These are phyloP conservation scores for Syncephalastrum sp. DNA, from an alignment of 371 early-diverging fungal species.

Conservation along the genomic window DNA sequence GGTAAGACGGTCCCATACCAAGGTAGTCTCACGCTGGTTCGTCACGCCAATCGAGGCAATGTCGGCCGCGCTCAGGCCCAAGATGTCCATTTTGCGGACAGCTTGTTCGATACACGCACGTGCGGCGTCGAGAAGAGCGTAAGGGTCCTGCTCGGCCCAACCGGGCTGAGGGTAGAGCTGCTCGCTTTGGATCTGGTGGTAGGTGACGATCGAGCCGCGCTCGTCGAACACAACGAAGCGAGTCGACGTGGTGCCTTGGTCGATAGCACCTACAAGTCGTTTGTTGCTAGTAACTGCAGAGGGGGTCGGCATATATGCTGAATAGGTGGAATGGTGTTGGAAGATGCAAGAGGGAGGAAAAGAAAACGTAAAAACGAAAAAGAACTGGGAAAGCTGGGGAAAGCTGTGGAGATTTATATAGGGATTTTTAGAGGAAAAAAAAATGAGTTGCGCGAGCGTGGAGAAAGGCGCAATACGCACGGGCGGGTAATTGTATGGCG, in stretches of 20 bases:
- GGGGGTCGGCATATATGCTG: slow-evolving; percentile 24
- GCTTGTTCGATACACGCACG: slow-evolving; percentile 67
- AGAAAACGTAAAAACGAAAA: slow-evolving; percentile 7
- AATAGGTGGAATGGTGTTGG: slow-evolving; percentile 3
- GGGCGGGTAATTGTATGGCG: not conserved
- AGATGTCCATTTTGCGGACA: slow-evolving; percentile 55
- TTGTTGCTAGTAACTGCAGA: too few relatives aligned
- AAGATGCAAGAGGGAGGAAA: not conserved
- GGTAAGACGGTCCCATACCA: slow-evolving; percentile 82
- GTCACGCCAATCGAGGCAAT: slow-evolving; percentile 87
- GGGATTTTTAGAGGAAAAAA: too few relatives aligned
- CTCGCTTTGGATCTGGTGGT: slow-evolving; percentile 78
- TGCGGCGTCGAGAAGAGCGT: slow-evolving; percentile 72
- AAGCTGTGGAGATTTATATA: slow-evolving; percentile 9
- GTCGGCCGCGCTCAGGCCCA: slow-evolving; percentile 56
- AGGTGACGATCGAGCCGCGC: slow-evolving; percentile 66
- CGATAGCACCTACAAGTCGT: slow-evolving; percentile 80
- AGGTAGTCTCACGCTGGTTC: slow-evolving; percentile 92
- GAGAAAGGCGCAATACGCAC: too few relatives aligned
- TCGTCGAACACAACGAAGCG: slow-evolving; percentile 89
- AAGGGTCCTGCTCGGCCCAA: slow-evolving; percentile 91
- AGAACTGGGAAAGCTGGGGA: slow-evolving; percentile 4
- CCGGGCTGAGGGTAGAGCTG: slow-evolving; percentile 79
- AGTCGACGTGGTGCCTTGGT: slow-evolving; percentile 92
- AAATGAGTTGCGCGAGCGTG: too few relatives aligned